Conservation (phyloP, 208 protist species). For the Acanthamoeba lenticulata region DNA sequence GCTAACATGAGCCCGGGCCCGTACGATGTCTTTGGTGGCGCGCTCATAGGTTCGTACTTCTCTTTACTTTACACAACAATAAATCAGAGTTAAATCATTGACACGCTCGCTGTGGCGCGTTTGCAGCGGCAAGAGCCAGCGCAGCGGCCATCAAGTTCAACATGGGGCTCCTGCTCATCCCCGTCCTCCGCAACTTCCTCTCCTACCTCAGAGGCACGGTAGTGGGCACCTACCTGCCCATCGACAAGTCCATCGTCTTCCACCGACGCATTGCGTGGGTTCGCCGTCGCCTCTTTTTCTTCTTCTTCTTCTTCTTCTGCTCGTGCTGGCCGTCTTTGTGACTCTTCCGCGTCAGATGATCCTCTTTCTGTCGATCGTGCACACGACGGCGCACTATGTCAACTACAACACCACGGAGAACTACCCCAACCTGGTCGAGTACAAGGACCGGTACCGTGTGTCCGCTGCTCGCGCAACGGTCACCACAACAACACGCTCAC, state of each 20-base stretch:
- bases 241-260: constrained; percentile 86
- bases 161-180: constrained; percentile 81
- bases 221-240: constrained; percentile 77
- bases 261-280: constrained; percentile 82
- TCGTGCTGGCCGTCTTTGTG: too few species aligned
- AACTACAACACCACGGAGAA: constrained; percentile 72
- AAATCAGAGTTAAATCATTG: too few species aligned
- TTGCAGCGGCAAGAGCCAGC: constrained; percentile 58
- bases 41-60: neutral
- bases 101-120: neutral
- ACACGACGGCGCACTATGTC: constrained; percentile 74
- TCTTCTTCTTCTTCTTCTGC: neutral
- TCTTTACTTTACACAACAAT: too few species aligned
- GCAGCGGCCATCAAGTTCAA: constrained; percentile 79
- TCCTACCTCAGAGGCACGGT: constrained; percentile 75
- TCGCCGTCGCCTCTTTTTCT: neutral
- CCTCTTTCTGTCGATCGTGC: constrained; percentile 16
- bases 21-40: neutral
- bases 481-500: too few species aligned
- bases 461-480: neutral
- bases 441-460: neutral
- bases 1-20: neutral
- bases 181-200: constrained; percentile 85
- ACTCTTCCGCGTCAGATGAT: constrained; percentile 43
- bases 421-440: neutral